These are phyloP conservation scores for Pleurotus sapidus DNA, from an alignment of 768 basidiomycete species.

Conservation along the genomic window DNA sequence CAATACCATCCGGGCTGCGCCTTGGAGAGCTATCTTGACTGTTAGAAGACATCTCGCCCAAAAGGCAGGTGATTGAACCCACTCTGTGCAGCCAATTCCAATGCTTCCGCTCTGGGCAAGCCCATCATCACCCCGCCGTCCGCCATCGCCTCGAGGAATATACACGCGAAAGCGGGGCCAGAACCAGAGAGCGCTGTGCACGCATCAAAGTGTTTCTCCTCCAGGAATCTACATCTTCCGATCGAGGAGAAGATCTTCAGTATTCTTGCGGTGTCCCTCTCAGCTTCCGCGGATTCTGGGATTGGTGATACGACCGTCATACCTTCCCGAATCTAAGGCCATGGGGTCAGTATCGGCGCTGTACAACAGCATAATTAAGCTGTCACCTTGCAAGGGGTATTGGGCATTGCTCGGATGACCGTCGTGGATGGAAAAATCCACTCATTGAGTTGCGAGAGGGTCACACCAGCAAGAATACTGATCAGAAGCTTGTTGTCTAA, in stretches of 20 bases:
- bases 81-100: constrained; percentile 97
- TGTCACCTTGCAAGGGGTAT: constrained; percentile 91
- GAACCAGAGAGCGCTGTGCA: constrained; percentile 96
- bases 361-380: too few species aligned
- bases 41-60: constrained; percentile 5
- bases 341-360: too few species aligned
- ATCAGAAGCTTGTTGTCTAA: constrained; percentile 89
- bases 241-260: constrained; percentile 96
- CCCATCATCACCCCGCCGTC: constrained; percentile 99
- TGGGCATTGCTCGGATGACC: constrained; percentile 97
- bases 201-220: constrained; percentile 98
- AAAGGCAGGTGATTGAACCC: constrained; percentile 20
- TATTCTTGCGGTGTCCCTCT: constrained; percentile 68
- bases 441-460: constrained; percentile 70
- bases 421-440: constrained; percentile 79
- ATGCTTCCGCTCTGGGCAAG: constrained; percentile 85
- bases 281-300: constrained; percentile 45
- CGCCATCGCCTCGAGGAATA: constrained; percentile 97
- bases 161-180: constrained; percentile 95
- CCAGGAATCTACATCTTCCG: constrained; percentile 92
- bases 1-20: constrained; percentile 93
- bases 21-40: constrained; percentile 76
- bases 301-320: constrained; percentile 93
- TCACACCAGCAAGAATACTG: constrained; percentile 97
- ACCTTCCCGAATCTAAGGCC: constrained; percentile 88